Evolutionary conservation across 495 filamentous ascomycete species (phyloP), one percentile per base, ranked within the genome.

Genomic region (Cercophora sp.): DNA sequence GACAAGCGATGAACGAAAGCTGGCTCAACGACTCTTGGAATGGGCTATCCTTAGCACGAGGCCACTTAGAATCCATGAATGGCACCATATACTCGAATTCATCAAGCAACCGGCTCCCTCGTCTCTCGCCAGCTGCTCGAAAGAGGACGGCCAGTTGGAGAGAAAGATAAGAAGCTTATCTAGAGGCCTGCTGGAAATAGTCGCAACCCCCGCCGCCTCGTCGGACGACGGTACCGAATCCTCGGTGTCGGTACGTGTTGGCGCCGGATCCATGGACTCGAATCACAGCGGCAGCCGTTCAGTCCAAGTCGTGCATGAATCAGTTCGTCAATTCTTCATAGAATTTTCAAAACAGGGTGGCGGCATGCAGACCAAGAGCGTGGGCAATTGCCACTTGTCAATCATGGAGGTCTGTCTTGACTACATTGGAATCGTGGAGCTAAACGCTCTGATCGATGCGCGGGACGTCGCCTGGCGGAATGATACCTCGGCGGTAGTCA

Each of bases 11-110:
- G 25, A 29, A 1, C 11, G 32, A 25, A 4, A 8, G 1, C 8
- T 26, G 5, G 47, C 54, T 2, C 1, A 40, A 5, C 26, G 44
- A 31, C 16, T 62, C n/a, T 62, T 62, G 25, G 41, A 52, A 18
- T 62, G 59, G 59, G 40, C 51, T 4, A 24, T 48, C 10, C 35
- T 59, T 0, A 16, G 47, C 3, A 25, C 34, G 8, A 40, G 35
- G 20, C 55, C 55, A 1, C 41, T 61, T 4, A 51, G 55, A 8
- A 48, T 61, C 20, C 13, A 39, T 10, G 59, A 61, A 45, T 61
- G 59, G 59, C 46, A 52, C 11, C 59, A 61, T 35, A 54, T 56
- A 16, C 5, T 62, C 31, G 55, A 51, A 8, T 62, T 58, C 27
- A 58, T 50, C 20, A 18, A 32, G n/a, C 19, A 40, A 18, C 48